Percentiles rank a stretch among this genome's conserved stretches.
phyloP scores from a whole-genome alignment of 441 rosid species.

The Gossypium schwendimanii region DNA sequence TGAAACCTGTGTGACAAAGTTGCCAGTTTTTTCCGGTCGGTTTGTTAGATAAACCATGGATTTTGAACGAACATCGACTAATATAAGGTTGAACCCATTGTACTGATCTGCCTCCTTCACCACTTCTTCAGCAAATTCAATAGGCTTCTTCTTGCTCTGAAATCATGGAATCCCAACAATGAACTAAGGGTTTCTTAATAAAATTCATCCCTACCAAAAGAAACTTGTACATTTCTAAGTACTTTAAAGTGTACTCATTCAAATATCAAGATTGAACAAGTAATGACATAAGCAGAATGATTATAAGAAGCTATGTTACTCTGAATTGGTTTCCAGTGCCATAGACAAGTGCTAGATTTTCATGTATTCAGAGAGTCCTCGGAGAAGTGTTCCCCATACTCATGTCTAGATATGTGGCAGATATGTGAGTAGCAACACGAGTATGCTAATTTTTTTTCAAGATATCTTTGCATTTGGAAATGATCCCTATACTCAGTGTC shows the following conservation, averaged over 20 bases:
- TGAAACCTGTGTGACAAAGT: slow-evolving; percentile 39
- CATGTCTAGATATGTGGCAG: neutral
- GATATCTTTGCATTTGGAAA: neutral
- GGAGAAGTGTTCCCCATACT: neutral
- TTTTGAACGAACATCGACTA: slow-evolving; percentile 42
- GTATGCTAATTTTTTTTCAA: neutral
- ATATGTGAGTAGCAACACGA: neutral
- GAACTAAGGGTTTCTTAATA: neutral
- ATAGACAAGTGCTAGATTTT: neutral
- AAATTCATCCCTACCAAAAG: neutral
- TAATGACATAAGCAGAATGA: neutral
- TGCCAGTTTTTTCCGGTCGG: slow-evolving; percentile 31
- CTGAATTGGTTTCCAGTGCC: neutral
- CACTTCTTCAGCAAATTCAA: slow-evolving; percentile 56
- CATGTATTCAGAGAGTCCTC: neutral
- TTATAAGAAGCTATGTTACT: neutral
- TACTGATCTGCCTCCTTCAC: slow-evolving; percentile 38
- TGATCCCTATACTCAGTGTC: neutral
- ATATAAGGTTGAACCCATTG: slow-evolving; percentile 65
- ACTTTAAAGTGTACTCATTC: too few species aligned
- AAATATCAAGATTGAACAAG: neutral
- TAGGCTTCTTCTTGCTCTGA: slow-evolving; percentile 59
- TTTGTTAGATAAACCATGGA: slow-evolving; percentile 62
- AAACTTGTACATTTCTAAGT: neutral
- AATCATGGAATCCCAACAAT: slow-evolving; percentile 1